Percentiles rank a stretch among this genome's conserved stretches.
Conservation (phyloP, 108 stramenopile genomes). For the Skeletonema tropicum region DNA sequence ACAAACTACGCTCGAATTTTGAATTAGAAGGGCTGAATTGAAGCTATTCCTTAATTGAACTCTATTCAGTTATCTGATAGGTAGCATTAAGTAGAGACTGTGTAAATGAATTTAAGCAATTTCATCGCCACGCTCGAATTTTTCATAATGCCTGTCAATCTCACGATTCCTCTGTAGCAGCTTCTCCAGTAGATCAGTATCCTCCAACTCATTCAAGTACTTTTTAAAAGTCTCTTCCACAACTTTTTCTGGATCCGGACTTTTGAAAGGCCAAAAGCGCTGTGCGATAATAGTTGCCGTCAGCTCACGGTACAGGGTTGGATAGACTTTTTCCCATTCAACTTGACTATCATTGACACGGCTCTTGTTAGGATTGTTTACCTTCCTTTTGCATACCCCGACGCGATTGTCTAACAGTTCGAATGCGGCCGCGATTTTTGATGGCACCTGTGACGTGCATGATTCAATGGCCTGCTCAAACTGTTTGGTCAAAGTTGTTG, state of each 20-base stretch:
- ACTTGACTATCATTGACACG: neutral
- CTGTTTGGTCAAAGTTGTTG: neutral
- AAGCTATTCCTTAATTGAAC: no score
- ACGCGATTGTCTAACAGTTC: slow-evolving; percentile 2
- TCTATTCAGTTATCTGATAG: no score
- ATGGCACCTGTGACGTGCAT: neutral
- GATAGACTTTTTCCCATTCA: slow-evolving; percentile 10
- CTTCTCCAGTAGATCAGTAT: neutral
- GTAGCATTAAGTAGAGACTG: no score
- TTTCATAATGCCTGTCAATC: neutral
- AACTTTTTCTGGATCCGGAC: neutral
- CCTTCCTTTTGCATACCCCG: slow-evolving; percentile 7
- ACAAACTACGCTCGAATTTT: no score
- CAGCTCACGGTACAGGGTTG: slow-evolving; percentile 2
- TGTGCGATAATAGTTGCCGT: slow-evolving; percentile 1
- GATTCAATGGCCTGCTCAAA: slow-evolving; percentile 6
- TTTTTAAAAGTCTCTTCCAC: neutral
- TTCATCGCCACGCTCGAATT: neutral
- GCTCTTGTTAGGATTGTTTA: neutral
- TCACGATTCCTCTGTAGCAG: neutral
- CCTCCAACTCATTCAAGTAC: neutral
- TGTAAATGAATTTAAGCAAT: neutral
- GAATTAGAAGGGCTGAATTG: no score
- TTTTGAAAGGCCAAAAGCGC: neutral
- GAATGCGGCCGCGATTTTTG: slow-evolving; percentile 3